Conservation (phyloP, 306 rosid species). For the Sesbania bispinosa region DNA sequence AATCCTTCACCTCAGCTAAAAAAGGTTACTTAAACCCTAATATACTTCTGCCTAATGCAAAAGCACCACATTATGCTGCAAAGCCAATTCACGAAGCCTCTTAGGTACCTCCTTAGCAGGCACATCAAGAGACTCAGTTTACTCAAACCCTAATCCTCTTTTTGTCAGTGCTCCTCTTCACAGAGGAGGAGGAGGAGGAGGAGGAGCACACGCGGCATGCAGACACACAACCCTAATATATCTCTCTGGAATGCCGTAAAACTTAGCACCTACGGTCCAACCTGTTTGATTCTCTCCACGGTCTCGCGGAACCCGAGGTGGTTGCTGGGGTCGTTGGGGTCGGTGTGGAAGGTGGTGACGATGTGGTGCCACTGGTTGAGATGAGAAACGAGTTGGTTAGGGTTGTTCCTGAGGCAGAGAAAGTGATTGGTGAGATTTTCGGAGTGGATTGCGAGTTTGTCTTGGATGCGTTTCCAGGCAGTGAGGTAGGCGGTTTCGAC, state of each 20-base stretch:
- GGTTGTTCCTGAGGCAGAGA: slow-evolving; percentile 90
- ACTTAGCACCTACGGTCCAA: slow-evolving; percentile 99
- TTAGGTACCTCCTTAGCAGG: slow-evolving; percentile 89
- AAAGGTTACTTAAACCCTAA: slow-evolving; percentile 97
- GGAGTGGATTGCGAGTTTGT: slow-evolving; percentile 66
- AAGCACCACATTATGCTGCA: slow-evolving; percentile 94
- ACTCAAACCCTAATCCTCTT: too few relatives aligned
- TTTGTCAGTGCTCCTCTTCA: slow-evolving; percentile 71
- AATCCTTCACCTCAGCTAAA: slow-evolving; percentile 99
- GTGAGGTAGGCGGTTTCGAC: slow-evolving; percentile 95
- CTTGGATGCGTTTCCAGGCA: slow-evolving; percentile 98
- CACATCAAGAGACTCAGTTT: slow-evolving; percentile 83
- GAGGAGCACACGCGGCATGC: slow-evolving; percentile 73
- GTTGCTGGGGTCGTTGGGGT: slow-evolving; percentile 65
- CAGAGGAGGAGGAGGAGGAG: slow-evolving; percentile 36
- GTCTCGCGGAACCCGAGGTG: slow-evolving; percentile 86
- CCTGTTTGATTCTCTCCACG: slow-evolving; percentile 81
- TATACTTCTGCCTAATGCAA: slow-evolving; percentile 97
- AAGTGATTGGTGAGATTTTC: slow-evolving; percentile 59
- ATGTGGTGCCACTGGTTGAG: slow-evolving; percentile 89
- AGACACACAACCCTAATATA: slow-evolving; percentile 82
- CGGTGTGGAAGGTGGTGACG: slow-evolving; percentile 75
- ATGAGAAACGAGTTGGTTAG: slow-evolving; percentile 85
- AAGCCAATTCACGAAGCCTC: slow-evolving; percentile 79
- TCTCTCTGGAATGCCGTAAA: slow-evolving; percentile 95